Base-by-base conservation (phyloP, 2,329 filamentous ascomycete species). In the Aquanectria penicillioides region DNA sequence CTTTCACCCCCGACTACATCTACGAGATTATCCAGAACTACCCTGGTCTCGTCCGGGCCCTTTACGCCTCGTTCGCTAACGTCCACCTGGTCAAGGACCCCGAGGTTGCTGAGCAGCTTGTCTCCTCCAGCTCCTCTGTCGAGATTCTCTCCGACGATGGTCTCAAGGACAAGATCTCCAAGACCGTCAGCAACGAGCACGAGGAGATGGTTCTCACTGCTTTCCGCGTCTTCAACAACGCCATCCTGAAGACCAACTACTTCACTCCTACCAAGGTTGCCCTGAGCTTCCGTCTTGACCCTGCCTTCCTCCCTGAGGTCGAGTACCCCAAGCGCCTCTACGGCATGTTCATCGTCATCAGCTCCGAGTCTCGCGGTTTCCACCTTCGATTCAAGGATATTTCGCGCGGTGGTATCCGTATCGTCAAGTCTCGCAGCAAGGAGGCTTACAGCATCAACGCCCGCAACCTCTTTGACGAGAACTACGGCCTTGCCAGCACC, bases 321-420 rank as follows among this genome's bases (percentile, higher is more conserved):
- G 95, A 99, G 78, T 99, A 99, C 76, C 92, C 95, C 38, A 92
- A 94, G 75, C 92, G 89, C 6, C 83, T 99, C 8, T 99, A 95
- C 70, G 95, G 95, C 65, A 99, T 99, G 95, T 99, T 99, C 84
- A 84, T 99, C 48, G 92, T 99, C 65, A 97, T 99, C 76, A 93
- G 93, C 71, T 94, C 95, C 10, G 95, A 99, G 78, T 97, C 96
- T 72, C 89, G 95, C 65, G 95, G 95, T 29, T 99, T 99, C 83
- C 95, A 99, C 77, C 86, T 99, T 13, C 92, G 95, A 37, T 99
- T 99, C 87, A 89, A 94, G 71, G 95, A 99, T 71, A 97, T 99
- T 72, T 91, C 95, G 48, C 92, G 95, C 73, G 95, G 95, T 66
- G 95, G 95, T 76, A 99, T 99, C 70, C 93, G 95, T 66, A 99